Percentiles rank a stretch among this genome's conserved stretches.
phyloP scores from a whole-genome alignment of 2,329 filamentous ascomycete species.

The Aureobasidium sp. region DNA sequence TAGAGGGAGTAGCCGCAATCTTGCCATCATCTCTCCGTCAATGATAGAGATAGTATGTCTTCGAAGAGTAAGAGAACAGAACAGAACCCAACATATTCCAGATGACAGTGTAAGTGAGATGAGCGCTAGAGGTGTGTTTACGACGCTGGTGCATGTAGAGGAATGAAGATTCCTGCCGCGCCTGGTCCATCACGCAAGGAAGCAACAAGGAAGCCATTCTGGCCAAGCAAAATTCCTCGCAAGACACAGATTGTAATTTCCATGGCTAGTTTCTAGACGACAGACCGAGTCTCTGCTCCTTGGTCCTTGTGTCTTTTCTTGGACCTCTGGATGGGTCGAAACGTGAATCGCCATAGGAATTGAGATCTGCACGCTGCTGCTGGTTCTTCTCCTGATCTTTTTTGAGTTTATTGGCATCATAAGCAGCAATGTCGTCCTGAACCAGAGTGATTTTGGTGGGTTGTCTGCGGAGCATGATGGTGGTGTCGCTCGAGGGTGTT shows the following conservation, averaged over 20 bases:
- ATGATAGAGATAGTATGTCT: background rate
- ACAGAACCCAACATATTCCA: background rate
- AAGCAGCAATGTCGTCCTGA: conserved; percentile 25
- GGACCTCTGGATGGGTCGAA: conserved; percentile 15
- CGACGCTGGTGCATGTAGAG: background rate
- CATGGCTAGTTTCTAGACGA: conserved; percentile 14
- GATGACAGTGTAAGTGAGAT: background rate
- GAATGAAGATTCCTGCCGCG: conserved; percentile 9
- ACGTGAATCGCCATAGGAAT: conserved; percentile 12
- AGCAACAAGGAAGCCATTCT: background rate
- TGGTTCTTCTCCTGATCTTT: conserved; percentile 19
- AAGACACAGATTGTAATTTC: background rate
- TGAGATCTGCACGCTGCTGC: conserved; percentile 10
- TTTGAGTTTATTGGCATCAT: conserved; percentile 25
- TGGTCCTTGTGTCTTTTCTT: conserved; percentile 19
- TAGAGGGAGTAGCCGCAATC: background rate
- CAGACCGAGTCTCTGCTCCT: conserved; percentile 24
- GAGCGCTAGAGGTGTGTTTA: background rate
- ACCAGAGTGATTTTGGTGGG: conserved; percentile 27
- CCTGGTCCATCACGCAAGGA: conserved; percentile 1
- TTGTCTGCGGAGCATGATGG: conserved; percentile 27
- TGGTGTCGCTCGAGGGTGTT: background rate
- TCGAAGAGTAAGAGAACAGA: background rate
- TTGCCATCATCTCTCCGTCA: background rate
- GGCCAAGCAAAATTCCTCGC: background rate